A percentile compares a stretch with the other conserved stretches of the same genome.
Evolutionary conservation across 805 yeast genomes (phyloP).

Genomic region (Hemisphaericaspora nanyangensis): DNA sequence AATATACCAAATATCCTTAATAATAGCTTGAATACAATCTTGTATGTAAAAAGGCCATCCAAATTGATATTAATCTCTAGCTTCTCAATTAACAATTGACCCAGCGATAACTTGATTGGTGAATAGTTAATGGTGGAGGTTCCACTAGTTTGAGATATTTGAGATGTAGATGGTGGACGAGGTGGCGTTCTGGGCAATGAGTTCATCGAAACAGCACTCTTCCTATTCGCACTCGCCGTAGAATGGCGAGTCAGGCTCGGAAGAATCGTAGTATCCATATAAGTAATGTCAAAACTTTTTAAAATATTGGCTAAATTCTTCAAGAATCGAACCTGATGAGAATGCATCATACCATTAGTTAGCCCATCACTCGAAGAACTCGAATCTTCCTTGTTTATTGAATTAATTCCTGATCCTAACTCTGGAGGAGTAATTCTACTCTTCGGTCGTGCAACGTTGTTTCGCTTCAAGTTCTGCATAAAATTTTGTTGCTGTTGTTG

Average conservation of each 20-base stretch:
- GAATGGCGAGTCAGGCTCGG: not conserved
- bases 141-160: not conserved
- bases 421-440: constrained; percentile 1
- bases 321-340: constrained; percentile 31
- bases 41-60: constrained; percentile 37
- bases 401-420: not conserved
- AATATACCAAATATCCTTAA: constrained; percentile 23
- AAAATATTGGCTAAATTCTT: constrained; percentile 29
- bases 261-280: not conserved
- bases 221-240: not conserved
- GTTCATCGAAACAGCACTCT: not conserved
- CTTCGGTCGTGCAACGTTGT: not conserved
- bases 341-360: constrained; percentile 10
- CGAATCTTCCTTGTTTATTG: not conserved
- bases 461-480: constrained; percentile 11
- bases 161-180: not conserved
- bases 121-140: constrained; percentile 18
- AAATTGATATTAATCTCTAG: constrained; percentile 39
- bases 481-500: constrained; percentile 14
- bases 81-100: constrained; percentile 40
- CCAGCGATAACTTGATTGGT: constrained; percentile 38
- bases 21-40: constrained; percentile 28
- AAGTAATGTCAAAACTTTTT: constrained; percentile 35
- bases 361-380: not conserved
- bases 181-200: not conserved